Base-by-base conservation (phyloP, 2,329 filamentous ascomycete genomes). In the Chaetomiaceae sp. region DNA sequence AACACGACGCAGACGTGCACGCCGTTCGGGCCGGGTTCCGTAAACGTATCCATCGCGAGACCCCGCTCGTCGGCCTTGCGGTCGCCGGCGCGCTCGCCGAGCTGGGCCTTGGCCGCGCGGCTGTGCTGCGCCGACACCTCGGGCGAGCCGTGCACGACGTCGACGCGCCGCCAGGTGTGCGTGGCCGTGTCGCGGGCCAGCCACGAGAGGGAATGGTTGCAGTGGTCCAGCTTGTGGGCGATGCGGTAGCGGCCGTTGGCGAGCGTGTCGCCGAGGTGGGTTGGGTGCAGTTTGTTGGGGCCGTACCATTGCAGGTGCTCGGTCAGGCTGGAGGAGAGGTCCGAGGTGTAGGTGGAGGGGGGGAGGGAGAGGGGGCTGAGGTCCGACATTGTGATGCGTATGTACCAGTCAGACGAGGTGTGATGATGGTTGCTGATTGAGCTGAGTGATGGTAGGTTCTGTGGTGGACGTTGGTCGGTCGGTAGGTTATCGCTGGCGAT, bases 141-240 rank as follows among this genome's bases (percentile, higher is more conserved):
- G 7, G 9, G 1, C 6, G 20, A 9, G 30, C 14, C 21, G n/a
- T 6, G 30, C 14, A 20, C 11, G 18, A 45, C 30, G 42, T 38
- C 48, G 41, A 51, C 8, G 18, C 48, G 48, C 14, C 41, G 41
- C 48, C 48, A 51, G 21, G n/a, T 25, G 18, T 20, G 0, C 11
- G 32, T 20, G 25, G 3, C 3, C 3, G 2, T 23, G 48, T 51
- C 48, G 25, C 48, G 48, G n/a, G 13, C 32, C 33, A 51, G 48
- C 48, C 48, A 51, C 2, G 48, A 45, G 13, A 51, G 41, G 3
- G 10, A 11, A 25, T 18, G 41, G n/a, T 10, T 9, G 29, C 11
- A 8, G 48, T 40, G 33, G 48, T 40, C 34, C 1, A 51, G 41
- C 42, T 51, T 51, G 41, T 36, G 32, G 6, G n/a, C 20, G 25